Evolutionary conservation across 331 rosid genomes (phyloP).

Genomic region (Malus hybrid): DNA sequence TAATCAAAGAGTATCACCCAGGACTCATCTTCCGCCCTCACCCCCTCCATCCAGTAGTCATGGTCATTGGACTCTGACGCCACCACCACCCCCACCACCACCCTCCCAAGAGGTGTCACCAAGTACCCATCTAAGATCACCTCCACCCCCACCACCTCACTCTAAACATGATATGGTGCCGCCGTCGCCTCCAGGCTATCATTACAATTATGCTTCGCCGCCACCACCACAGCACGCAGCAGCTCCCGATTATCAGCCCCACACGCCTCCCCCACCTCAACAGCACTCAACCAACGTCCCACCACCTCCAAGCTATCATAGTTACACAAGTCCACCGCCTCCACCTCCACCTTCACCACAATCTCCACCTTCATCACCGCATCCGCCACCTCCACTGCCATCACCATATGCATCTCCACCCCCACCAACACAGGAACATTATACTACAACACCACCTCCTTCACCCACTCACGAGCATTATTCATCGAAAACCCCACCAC

Average conservation of each 20-base stretch:
- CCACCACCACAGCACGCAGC: slow-evolving; percentile 4
- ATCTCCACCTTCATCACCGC: not conserved
- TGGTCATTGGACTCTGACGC: not conserved
- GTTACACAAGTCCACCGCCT: slow-evolving; percentile 2
- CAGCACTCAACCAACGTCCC: not conserved
- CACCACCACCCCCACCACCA: slow-evolving; percentile 22
- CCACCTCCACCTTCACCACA: slow-evolving; percentile 15
- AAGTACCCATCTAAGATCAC: slow-evolving; percentile 3
- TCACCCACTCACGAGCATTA: not conserved
- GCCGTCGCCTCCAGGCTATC: not conserved
- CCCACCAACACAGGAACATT: not conserved
- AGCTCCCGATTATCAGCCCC: no score
- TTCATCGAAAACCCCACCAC: not conserved
- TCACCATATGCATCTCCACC: slow-evolving; percentile 4
- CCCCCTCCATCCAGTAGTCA: not conserved
- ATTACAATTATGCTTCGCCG: not conserved
- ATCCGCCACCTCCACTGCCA: not conserved
- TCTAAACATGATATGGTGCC: not conserved
- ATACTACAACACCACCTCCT: slow-evolving; percentile 8
- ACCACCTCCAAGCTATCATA: not conserved
- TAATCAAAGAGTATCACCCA: slow-evolving; percentile 6
- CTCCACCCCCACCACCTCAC: not conserved
- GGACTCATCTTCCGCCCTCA: slow-evolving; percentile 8
- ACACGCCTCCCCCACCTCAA: slow-evolving; percentile 8
- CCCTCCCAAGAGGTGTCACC: slow-evolving; percentile 17